phyloP scores from a whole-genome alignment of 2,329 filamentous ascomycete species.

The Talaromyces sp. region DNA sequence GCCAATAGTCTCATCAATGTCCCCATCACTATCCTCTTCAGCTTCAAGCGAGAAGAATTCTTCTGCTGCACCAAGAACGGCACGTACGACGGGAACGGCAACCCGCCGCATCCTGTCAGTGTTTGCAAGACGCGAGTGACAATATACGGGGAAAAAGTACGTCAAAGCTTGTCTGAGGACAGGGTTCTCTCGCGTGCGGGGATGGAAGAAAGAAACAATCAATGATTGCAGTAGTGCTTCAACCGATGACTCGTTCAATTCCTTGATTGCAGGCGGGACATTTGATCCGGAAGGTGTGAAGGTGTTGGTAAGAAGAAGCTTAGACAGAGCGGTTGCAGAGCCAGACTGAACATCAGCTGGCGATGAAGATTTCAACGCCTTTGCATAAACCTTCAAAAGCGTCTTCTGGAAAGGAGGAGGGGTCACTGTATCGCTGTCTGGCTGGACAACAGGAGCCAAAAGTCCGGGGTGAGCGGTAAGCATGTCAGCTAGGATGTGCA shows the following conservation, averaged over 20 bases:
- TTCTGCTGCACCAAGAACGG: slow-evolving; percentile 55
- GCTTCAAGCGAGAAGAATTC: slow-evolving; percentile 66
- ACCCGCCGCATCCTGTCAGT: slow-evolving; percentile 75
- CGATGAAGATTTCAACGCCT: slow-evolving; percentile 68
- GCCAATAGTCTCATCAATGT: slow-evolving; percentile 73
- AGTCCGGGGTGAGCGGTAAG: slow-evolving; percentile 82
- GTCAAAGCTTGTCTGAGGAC: slow-evolving; percentile 79
- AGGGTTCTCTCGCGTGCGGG: slow-evolving; percentile 72
- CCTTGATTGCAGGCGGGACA: slow-evolving; percentile 46
- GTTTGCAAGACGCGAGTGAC: slow-evolving; percentile 77
- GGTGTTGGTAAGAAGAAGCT: slow-evolving; percentile 75
- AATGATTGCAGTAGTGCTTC: slow-evolving; percentile 77
- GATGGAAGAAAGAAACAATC: slow-evolving; percentile 83
- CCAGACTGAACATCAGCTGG: slow-evolving; percentile 72
- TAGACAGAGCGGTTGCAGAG: slow-evolving; percentile 75
- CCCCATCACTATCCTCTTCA: slow-evolving; percentile 68
- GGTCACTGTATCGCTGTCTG: slow-evolving; percentile 46
- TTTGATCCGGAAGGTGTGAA: slow-evolving; percentile 50
- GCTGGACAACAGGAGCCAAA: slow-evolving; percentile 52
- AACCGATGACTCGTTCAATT: slow-evolving; percentile 52
- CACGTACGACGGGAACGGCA: slow-evolving; percentile 67
- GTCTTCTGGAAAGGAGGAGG: slow-evolving; percentile 50
- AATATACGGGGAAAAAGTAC: slow-evolving; percentile 94
- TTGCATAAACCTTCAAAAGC: slow-evolving; percentile 79
- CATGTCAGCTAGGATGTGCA: slow-evolving; percentile 91